Percentiles rank a stretch among this genome's conserved stretches.
phyloP scores from a whole-genome alignment of 2,329 filamentous ascomycete species.

The Aspergillus proliferans region DNA sequence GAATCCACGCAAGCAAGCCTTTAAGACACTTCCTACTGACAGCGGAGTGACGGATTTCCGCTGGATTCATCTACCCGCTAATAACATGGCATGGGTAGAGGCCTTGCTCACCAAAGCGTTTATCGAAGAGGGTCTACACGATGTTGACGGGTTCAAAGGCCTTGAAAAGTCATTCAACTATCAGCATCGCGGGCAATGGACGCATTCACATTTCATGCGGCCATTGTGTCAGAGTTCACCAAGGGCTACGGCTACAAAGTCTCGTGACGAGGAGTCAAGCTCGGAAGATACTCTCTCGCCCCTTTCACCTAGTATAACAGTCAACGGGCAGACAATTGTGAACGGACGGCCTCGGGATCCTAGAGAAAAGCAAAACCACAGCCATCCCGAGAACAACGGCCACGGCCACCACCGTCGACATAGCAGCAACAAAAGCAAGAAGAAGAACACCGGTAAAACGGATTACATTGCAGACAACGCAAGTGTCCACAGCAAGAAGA shows the following conservation, averaged over 20 bases:
- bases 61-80: conserved; percentile 51
- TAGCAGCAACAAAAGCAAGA: conserved; percentile 13
- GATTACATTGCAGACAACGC: conserved; percentile 24
- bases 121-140: conserved; percentile 56
- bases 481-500: conserved; percentile 19
- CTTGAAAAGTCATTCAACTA: conserved; percentile 57
- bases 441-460: conserved; percentile 21
- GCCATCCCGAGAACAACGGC: not conserved
- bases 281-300: conserved; percentile 11
- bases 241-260: conserved; percentile 20
- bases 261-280: conserved; percentile 24
- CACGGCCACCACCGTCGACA: not conserved
- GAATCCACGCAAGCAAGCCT: conserved; percentile 39
- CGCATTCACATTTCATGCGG: conserved; percentile 59
- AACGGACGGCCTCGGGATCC: conserved; percentile 5
- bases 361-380: not conserved
- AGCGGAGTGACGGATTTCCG: conserved; percentile 45
- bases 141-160: conserved; percentile 59
- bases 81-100: conserved; percentile 56
- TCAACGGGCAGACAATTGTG: conserved; percentile 14
- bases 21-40: conserved; percentile 43
- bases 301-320: conserved; percentile 11
- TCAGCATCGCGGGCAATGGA: conserved; percentile 53
- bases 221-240: conserved; percentile 51
- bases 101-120: conserved; percentile 59